Conservation (phyloP, 495 filamentous ascomycete species). For the Penicillium soppii region DNA sequence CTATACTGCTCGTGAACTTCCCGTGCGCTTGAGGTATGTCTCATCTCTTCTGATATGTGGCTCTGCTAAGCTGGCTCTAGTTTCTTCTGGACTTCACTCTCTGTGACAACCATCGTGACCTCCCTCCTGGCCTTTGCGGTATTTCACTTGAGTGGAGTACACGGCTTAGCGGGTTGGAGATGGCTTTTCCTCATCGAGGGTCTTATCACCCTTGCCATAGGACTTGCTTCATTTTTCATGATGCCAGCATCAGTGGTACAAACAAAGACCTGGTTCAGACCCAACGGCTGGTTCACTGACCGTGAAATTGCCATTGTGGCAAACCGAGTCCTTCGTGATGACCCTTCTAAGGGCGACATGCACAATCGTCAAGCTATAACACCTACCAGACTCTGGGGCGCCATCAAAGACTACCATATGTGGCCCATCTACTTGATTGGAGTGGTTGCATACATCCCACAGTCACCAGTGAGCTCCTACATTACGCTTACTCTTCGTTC, state of each 20-base stretch:
- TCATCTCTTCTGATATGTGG: slow-evolving; percentile 13
- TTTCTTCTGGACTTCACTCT: slow-evolving; percentile 64
- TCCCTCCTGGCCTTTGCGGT: slow-evolving; percentile 47
- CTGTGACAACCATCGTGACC: slow-evolving; percentile 43
- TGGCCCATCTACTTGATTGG: background rate
- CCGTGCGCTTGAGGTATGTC: slow-evolving; percentile 55
- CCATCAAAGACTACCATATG: background rate
- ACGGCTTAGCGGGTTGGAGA: slow-evolving; percentile 33
- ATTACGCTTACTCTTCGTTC: background rate
- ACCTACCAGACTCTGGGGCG: background rate
- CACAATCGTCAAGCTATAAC: background rate
- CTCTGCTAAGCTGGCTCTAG: slow-evolving; percentile 11
- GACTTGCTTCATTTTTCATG: slow-evolving; percentile 49
- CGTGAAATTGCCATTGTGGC: slow-evolving; percentile 58
- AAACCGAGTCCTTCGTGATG: slow-evolving; percentile 64
- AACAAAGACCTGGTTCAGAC: slow-evolving; percentile 54
- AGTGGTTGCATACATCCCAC: background rate
- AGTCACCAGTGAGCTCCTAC: background rate
- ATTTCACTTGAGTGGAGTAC: slow-evolving; percentile 38
- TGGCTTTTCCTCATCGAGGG: slow-evolving; percentile 58
- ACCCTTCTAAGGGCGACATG: slow-evolving; percentile 56
- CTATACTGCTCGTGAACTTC: slow-evolving; percentile 60
- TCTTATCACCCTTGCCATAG: slow-evolving; percentile 50
- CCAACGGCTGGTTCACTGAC: slow-evolving; percentile 60
- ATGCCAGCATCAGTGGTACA: slow-evolving; percentile 54